phyloP scores from a whole-genome alignment of 257 asterid species.

The Nicotiana sylvestris region DNA sequence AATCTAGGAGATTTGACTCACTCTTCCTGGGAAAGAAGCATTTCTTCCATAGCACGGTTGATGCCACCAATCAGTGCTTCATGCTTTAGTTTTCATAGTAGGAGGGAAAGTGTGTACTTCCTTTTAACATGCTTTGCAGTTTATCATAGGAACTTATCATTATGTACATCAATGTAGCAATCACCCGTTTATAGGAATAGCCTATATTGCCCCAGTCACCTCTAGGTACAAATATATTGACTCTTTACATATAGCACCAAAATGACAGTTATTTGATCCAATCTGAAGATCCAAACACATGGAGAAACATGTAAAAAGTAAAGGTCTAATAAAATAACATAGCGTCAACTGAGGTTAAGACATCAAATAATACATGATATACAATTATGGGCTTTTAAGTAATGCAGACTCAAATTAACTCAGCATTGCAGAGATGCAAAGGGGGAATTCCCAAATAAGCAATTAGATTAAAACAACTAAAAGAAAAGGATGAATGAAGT shows the following conservation, averaged over 20 bases:
- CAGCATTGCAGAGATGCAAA: neutral
- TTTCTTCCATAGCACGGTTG: neutral
- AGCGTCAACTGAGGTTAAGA: neutral
- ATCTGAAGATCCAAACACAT: neutral
- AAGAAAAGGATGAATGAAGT: neutral
- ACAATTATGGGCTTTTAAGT: neutral
- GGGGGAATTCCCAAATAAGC: neutral
- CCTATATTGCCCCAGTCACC: neutral
- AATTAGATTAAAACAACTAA: neutral
- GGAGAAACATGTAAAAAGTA: neutral
- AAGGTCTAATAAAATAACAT: neutral
- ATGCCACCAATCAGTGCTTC: neutral
- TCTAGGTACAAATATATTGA: neutral
- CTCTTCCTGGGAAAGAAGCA: neutral
- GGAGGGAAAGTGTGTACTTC: neutral
- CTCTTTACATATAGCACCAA: neutral
- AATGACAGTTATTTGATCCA: neutral
- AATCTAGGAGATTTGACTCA: neutral
- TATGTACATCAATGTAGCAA: neutral
- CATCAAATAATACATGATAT: neutral
- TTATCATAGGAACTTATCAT: neutral
- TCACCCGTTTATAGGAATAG: neutral
- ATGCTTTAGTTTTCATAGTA: neutral
- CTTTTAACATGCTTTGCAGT: neutral
- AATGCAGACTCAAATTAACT: neutral